Percentiles rank a stretch among this genome's conserved stretches.
Evolutionary conservation across 2,329 filamentous ascomycete species (phyloP).

Genomic region (Cladosporium colombiae): DNA sequence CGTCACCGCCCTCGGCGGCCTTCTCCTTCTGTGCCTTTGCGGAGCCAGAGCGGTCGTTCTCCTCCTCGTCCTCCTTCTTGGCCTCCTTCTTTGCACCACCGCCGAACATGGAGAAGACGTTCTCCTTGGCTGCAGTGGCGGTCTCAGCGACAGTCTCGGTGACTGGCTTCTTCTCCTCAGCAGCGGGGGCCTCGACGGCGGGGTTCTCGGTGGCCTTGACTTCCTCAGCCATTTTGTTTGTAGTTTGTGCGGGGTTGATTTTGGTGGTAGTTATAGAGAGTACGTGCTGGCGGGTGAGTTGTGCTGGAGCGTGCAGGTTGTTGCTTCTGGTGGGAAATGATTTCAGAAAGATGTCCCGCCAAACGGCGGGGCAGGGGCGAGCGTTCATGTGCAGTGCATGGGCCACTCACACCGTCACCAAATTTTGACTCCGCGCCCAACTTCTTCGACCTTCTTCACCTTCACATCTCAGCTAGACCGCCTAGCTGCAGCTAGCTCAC

Average conservation of each 20-base stretch:
- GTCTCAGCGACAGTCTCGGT: constrained; percentile 40
- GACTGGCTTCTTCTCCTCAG: constrained; percentile 42
- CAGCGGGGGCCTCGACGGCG: constrained; percentile 35
- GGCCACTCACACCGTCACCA: constrained; percentile 1
- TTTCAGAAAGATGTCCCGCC: constrained; percentile 16
- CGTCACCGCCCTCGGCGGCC: constrained; percentile 50
- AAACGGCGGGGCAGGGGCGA: constrained; percentile 7
- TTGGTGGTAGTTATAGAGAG: background rate
- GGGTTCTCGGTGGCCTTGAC: constrained; percentile 33
- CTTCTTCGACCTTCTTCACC: constrained; percentile 7
- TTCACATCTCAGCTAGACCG: background rate
- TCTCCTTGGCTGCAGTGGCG: constrained; percentile 50
- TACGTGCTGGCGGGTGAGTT: background rate
- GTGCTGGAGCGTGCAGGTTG: background rate
- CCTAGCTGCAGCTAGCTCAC: background rate
- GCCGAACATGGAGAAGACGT: constrained; percentile 97
- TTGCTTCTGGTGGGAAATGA: constrained; percentile 3
- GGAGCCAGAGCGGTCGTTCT: constrained; percentile 84
- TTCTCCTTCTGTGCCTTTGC: constrained; percentile 67
- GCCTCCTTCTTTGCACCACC: constrained; percentile 96
- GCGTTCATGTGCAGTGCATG: constrained; percentile 3
- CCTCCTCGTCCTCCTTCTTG: constrained; percentile 68
- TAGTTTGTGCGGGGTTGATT: background rate
- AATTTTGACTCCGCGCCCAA: background rate
- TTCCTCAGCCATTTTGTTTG: constrained; percentile 33